Conservation (phyloP, 805 yeast species). For the Tetrapisispora phaffii region DNA sequence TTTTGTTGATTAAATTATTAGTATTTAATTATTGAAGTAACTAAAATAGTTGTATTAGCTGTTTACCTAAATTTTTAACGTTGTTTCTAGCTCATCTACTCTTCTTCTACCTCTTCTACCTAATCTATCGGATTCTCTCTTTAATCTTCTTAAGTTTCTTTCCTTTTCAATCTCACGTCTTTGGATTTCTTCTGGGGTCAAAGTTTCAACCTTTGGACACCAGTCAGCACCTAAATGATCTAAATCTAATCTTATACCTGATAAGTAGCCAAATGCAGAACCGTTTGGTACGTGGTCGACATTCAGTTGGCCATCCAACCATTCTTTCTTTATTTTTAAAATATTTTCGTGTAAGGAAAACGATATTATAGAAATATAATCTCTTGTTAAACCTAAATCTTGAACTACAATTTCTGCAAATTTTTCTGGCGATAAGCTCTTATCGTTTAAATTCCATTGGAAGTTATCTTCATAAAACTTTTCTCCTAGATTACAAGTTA, state of each 20-base stretch:
- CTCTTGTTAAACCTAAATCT: constrained; percentile 76
- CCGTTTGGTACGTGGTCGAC: constrained; percentile 39
- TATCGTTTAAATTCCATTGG: constrained; percentile 76
- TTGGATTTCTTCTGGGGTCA: constrained; percentile 89
- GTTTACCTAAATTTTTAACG: constrained; percentile 16
- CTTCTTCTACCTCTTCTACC: constrained; percentile 36
- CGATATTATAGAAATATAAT: constrained; percentile 82
- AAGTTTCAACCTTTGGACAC: constrained; percentile 79
- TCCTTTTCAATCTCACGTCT: constrained; percentile 92
- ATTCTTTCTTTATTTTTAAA: constrained; percentile 68
- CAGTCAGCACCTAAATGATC: constrained; percentile 73
- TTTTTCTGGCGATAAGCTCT: constrained; percentile 57
- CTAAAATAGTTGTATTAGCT: too few species aligned
- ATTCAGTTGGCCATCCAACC: constrained; percentile 56
- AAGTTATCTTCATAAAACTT: constrained; percentile 82
- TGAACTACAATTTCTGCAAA: constrained; percentile 76
- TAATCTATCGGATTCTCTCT: constrained; percentile 68
- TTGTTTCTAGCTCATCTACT: constrained; percentile 41
- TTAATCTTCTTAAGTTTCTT: constrained; percentile 79
- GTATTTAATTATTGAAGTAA: too few species aligned
- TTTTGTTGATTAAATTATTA: too few species aligned
- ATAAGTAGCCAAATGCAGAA: constrained; percentile 51
- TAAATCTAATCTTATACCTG: constrained; percentile 62
- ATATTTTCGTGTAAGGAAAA: constrained; percentile 77
- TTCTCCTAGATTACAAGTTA: constrained; percentile 75